Percentiles rank a stretch among this genome's conserved stretches.
These are phyloP conservation scores for Proliferodiscus dingleyae DNA, from an alignment of 2,329 filamentous ascomycete species.

Conservation along the genomic window DNA sequence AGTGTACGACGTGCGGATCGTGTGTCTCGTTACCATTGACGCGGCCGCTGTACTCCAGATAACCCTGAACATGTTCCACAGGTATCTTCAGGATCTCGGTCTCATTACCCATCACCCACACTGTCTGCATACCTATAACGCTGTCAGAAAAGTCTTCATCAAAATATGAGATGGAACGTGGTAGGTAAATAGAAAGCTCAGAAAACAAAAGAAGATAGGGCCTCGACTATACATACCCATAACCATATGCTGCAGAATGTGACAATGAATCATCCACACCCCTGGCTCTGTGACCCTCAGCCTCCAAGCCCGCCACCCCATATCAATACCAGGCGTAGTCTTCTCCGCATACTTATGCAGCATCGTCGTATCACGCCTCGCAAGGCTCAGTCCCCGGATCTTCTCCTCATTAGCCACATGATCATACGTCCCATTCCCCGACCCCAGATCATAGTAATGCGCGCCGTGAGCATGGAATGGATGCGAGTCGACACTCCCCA, in stretches of 20 bases:
- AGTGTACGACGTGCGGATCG: neutral
- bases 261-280: constrained; percentile 47
- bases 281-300: constrained; percentile 42
- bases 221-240: constrained; percentile 38
- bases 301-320: constrained; percentile 48
- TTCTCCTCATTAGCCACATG: constrained; percentile 34
- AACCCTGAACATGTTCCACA: constrained; percentile 28
- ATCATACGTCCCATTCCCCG: constrained; percentile 41
- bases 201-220: neutral
- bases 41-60: constrained; percentile 30
- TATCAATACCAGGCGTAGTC: constrained; percentile 30
- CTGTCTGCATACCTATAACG: neutral
- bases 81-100: constrained; percentile 18
- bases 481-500: constrained; percentile 35
- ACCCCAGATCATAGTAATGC: constrained; percentile 41
- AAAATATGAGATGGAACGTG: no score
- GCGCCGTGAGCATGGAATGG: constrained; percentile 44
- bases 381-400: constrained; percentile 2
- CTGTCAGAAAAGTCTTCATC: no score
- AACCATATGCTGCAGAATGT: constrained; percentile 44
- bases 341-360: constrained; percentile 41
- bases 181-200: no score
- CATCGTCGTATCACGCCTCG: constrained; percentile 37
- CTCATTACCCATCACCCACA: constrained; percentile 34
- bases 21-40: constrained; percentile 28